Conservation (phyloP, 1,139 yeast genomes). For the Hansenula sp. region DNA sequence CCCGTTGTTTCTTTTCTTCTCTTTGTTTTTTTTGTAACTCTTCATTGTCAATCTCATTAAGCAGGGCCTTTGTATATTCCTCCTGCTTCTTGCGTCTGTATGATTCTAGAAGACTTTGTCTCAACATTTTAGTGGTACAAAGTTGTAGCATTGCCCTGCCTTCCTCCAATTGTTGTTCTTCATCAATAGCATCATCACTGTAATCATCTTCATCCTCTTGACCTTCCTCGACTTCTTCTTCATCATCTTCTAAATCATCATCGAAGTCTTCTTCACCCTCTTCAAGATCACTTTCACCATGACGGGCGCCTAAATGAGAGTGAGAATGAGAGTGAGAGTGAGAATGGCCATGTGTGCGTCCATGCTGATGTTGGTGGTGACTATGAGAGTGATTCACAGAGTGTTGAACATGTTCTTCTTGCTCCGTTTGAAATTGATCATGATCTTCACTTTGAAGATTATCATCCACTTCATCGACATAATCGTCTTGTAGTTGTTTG, state of each 20-base stretch:
- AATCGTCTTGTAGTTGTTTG: slow-evolving; percentile 15
- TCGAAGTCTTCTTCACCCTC: slow-evolving; percentile 34
- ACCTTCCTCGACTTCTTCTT: slow-evolving; percentile 12
- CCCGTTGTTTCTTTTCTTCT: slow-evolving; percentile 67
- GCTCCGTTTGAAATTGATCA: slow-evolving; percentile 10
- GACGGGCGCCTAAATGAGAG: slow-evolving; percentile 4
- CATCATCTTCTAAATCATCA: slow-evolving; percentile 3
- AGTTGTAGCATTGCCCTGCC: slow-evolving; percentile 56
- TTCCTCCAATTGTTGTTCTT: slow-evolving; percentile 54
- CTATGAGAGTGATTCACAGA: background rate
- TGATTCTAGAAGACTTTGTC: slow-evolving; percentile 71
- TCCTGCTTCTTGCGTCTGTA: slow-evolving; percentile 68
- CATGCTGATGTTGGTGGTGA: slow-evolving; percentile 7
- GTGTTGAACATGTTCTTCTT: background rate
- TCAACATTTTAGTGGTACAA: slow-evolving; percentile 71
- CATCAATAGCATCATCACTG: slow-evolving; percentile 39
- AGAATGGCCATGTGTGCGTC: background rate
- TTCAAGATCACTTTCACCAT: slow-evolving; percentile 21
- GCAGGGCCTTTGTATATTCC: slow-evolving; percentile 18
- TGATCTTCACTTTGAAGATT: slow-evolving; percentile 8
- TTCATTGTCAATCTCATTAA: slow-evolving; percentile 71
- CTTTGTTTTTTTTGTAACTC: slow-evolving; percentile 64
- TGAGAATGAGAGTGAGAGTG: slow-evolving; percentile 6
- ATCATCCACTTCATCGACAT: slow-evolving; percentile 20
- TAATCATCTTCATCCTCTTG: slow-evolving; percentile 15